phyloP scores from a whole-genome alignment of 2,329 filamentous ascomycete genomes.

The Sordariomycetes sp. region DNA sequence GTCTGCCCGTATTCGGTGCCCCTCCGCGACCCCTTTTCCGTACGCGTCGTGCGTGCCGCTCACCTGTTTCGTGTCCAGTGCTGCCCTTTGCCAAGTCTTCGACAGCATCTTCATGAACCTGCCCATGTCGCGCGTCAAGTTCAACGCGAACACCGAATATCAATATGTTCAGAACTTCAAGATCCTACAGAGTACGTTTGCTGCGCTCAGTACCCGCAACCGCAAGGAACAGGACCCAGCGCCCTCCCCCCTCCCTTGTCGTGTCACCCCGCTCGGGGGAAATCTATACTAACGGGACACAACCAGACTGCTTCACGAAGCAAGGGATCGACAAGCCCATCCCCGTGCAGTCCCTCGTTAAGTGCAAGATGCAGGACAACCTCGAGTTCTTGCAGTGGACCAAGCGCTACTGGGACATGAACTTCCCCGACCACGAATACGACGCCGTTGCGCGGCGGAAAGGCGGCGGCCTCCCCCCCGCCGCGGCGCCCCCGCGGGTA shows the following conservation, averaged over 20 bases:
- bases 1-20: slow-evolving; percentile 11
- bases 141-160: slow-evolving; percentile 96
- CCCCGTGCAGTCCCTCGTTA: slow-evolving; percentile 77
- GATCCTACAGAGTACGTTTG: slow-evolving; percentile 75
- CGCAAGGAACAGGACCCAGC: background rate
- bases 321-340: slow-evolving; percentile 84
- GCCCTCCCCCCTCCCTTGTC: background rate
- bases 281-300: background rate
- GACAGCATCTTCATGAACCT: slow-evolving; percentile 96
- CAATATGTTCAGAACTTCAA: slow-evolving; percentile 99
- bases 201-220: background rate
- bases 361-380: slow-evolving; percentile 99
- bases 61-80: slow-evolving; percentile 39
- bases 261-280: background rate
- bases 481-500: slow-evolving; percentile 31
- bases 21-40: background rate
- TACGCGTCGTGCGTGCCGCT: background rate
- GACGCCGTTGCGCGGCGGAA: slow-evolving; percentile 80
- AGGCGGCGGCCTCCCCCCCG: slow-evolving; percentile 48
- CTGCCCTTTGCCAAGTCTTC: slow-evolving; percentile 92
- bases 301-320: slow-evolving; percentile 64
- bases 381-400: slow-evolving; percentile 97
- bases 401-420: slow-evolving; percentile 95
- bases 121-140: slow-evolving; percentile 92
- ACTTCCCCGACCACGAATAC: slow-evolving; percentile 95